Evolutionary conservation across 169 alveolate genomes (phyloP), one percentile per base, ranked within the genome.

Genomic region (Eimeria necatrix): DNA sequence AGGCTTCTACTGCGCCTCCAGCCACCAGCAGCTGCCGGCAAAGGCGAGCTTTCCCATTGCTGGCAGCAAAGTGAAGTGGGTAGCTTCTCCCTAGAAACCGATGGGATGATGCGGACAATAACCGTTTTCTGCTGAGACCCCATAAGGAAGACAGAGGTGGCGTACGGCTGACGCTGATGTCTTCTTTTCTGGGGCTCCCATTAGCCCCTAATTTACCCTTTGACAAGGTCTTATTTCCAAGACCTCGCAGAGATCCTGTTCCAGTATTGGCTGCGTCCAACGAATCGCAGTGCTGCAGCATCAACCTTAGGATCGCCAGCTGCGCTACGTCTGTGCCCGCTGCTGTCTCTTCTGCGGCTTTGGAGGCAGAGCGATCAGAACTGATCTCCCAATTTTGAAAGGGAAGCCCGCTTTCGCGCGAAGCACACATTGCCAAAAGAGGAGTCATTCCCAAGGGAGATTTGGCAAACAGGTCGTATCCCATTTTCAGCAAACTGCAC

Each of bases 61-160:
- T 93, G 52, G 98, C 98, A 26, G 99, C 98, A 68, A 97, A 97
- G 92, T 98, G 99, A 48, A 98, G 94, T 22, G 97, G 95, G 48
- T 98, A 96, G 85, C 97, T 97, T 3, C 97, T 71, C 16, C 98
- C 98, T n/a, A 98, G 95, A 64, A 97, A 80, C 20, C 90, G 76
- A 76, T 97, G 97, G 16, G 99, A 96, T 16, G 96, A 94, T 7
- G 98, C 97, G 68, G 96, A 90, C 53, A 97, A 85, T 46, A 98
- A 86, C 56, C 49, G 94, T 8, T 81, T 73, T 49, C 90, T 78
- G 59, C 46, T 48, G 48, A 32, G 24, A n/a, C 68, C 51, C 49
- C 12, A 24, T 24, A 20, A 2, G 4, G 26, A 49, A 12, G 20
- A 10, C 16, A 12, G n/a, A 41, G 51, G 81, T 51, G 4, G 20